These are phyloP conservation scores for Oidiodendron maius DNA, from an alignment of 495 filamentous ascomycete species.

Conservation along the genomic window DNA sequence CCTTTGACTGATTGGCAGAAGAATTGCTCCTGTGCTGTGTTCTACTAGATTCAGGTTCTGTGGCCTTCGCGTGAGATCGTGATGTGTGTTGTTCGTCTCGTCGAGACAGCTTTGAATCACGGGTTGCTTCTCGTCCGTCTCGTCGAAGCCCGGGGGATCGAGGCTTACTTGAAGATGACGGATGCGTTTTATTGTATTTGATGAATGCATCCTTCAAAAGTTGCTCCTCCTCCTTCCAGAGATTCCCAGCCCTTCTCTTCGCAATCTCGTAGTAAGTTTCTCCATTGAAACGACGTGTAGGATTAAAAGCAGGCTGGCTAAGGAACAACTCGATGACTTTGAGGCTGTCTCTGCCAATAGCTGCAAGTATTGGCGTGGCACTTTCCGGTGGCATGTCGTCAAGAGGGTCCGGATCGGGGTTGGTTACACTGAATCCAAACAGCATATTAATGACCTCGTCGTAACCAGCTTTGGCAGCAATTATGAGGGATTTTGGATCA, in stretches of 20 bases:
- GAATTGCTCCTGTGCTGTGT: slow-evolving; percentile 15
- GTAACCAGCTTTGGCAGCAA: slow-evolving; percentile 89
- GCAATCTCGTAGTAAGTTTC: slow-evolving; percentile 82
- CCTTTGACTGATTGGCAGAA: slow-evolving; percentile 17
- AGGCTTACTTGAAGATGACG: slow-evolving; percentile 30
- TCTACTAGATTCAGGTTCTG: slow-evolving; percentile 12
- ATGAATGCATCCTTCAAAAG: slow-evolving; percentile 77
- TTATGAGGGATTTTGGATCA: slow-evolving; percentile 79
- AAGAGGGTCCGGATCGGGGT: slow-evolving; percentile 69
- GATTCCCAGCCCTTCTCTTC: slow-evolving; percentile 69
- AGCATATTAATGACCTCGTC: slow-evolving; percentile 79
- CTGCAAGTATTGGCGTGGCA: slow-evolving; percentile 87
- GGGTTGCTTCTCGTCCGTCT: slow-evolving; percentile 47
- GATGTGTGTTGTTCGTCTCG: slow-evolving; percentile 38
- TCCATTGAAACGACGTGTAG: slow-evolving; percentile 62
- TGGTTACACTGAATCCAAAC: slow-evolving; percentile 70
- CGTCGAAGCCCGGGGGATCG: slow-evolving; percentile 46
- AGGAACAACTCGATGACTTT: slow-evolving; percentile 76
- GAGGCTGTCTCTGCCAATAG: slow-evolving; percentile 85
- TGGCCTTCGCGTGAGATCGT: slow-evolving; percentile 33
- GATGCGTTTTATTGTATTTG: slow-evolving; percentile 44
- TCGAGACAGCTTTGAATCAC: slow-evolving; percentile 38
- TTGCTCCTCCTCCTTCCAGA: slow-evolving; percentile 86
- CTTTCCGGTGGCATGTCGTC: slow-evolving; percentile 42
- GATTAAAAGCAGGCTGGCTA: slow-evolving; percentile 68